Conservation (phyloP, 169 alveolate genomes). For the Toxoplasma gondii region DNA sequence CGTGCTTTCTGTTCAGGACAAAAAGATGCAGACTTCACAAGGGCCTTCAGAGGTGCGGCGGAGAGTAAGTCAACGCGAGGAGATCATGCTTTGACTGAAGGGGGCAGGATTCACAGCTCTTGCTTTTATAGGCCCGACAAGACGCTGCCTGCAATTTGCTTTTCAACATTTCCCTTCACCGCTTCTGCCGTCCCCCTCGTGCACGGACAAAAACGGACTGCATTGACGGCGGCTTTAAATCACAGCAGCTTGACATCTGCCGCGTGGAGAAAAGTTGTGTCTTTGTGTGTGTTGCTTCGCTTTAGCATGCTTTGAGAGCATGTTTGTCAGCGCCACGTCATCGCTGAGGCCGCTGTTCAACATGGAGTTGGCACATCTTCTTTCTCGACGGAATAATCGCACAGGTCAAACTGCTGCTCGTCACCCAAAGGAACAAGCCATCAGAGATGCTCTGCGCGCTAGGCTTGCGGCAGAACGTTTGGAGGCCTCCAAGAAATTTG, state of each 20-base stretch:
- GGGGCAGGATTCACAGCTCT: no score
- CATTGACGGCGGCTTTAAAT: no score
- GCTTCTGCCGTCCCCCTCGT: neutral
- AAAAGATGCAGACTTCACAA: neutral
- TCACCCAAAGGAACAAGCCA: neutral
- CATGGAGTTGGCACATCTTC: neutral
- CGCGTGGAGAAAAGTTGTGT: neutral
- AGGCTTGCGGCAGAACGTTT: neutral
- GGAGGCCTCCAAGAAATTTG: neutral
- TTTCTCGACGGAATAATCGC: neutral
- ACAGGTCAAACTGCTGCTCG: neutral
- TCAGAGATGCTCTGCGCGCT: neutral
- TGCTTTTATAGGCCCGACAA: no score
- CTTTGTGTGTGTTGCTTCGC: neutral
- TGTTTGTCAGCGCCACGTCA: neutral
- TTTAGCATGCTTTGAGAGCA: neutral
- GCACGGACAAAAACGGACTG: no score
- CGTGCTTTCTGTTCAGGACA: neutral
- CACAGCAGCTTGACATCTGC: neutral
- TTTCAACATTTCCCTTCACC: neutral
- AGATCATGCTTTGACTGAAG: no score
- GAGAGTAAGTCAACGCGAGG: neutral
- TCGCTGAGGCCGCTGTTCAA: constrained; percentile 8
- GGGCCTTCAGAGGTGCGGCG: neutral
- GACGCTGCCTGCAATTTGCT: neutral